phyloP scores from a whole-genome alignment of 495 filamentous ascomycete genomes.

The Lophiostoma macrostomum region DNA sequence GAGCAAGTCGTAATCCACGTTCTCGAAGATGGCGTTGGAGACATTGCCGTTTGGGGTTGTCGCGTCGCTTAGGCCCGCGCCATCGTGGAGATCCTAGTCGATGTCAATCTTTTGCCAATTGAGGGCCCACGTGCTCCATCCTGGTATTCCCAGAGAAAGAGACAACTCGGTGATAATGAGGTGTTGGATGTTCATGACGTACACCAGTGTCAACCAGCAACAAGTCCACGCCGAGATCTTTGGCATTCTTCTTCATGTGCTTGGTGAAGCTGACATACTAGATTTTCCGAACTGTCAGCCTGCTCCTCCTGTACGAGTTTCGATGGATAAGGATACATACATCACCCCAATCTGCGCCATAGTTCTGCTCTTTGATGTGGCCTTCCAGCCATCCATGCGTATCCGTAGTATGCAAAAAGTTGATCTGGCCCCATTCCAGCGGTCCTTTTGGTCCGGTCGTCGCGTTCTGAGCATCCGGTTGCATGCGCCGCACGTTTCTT shows the following conservation, averaged over 20 bases:
- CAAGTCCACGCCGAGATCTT: conserved; percentile 74
- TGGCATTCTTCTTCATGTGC: conserved; percentile 70
- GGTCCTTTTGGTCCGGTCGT: conserved; percentile 39
- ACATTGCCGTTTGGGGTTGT: conserved; percentile 84
- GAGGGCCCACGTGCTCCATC: too few relatives aligned
- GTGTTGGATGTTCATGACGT: conserved; percentile 3
- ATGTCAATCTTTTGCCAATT: background rate
- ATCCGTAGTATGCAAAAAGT: conserved; percentile 49
- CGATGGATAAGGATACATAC: too few relatives aligned
- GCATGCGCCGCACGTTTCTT: conserved; percentile 42
- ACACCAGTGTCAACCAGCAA: conserved; percentile 88
- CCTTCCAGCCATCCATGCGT: conserved; percentile 51
- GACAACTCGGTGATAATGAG: too few relatives aligned
- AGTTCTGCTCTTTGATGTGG: conserved; percentile 52
- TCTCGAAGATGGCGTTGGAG: conserved; percentile 76
- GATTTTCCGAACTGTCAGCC: too few relatives aligned
- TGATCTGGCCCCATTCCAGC: conserved; percentile 48
- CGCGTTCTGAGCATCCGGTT: conserved; percentile 48
- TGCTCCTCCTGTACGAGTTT: too few relatives aligned
- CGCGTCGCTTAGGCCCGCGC: conserved; percentile 90
- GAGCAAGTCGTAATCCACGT: conserved; percentile 79
- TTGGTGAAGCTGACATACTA: conserved; percentile 88
- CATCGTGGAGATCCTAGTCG: conserved; percentile 71
- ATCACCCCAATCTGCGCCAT: conserved; percentile 96
- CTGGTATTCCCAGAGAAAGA: too few relatives aligned